phyloP scores from a whole-genome alignment of 352 stramenopile species.

The Phytophthora capsici region DNA sequence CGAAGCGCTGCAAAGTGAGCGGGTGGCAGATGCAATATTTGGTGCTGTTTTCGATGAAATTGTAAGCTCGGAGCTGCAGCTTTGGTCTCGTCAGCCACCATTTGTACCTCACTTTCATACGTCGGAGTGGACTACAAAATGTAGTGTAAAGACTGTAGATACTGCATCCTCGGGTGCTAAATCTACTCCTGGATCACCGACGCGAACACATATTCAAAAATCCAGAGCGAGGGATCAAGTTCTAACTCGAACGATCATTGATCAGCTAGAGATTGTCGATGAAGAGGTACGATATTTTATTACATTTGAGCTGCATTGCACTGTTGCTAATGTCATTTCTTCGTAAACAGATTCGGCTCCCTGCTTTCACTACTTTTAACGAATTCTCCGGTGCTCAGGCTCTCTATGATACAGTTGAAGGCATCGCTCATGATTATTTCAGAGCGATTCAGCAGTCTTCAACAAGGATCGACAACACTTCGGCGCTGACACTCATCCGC shows the following conservation, averaged over 20 bases:
- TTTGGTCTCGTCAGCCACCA: slow-evolving; percentile 15
- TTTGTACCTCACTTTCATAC: background rate
- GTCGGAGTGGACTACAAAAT: background rate
- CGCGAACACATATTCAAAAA: background rate
- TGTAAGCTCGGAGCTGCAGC: slow-evolving; percentile 21
- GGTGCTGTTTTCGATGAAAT: slow-evolving; percentile 15
- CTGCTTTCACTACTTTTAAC: slow-evolving; percentile 3
- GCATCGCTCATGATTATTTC: slow-evolving; percentile 23
- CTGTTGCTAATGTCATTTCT: background rate
- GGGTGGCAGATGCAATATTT: slow-evolving; percentile 25
- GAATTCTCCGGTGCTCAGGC: slow-evolving; percentile 3
- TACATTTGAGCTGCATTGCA: background rate
- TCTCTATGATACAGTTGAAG: slow-evolving; percentile 34
- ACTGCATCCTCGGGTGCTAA: background rate
- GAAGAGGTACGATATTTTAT: slow-evolving; percentile 13
- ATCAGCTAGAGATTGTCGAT: slow-evolving; percentile 26
- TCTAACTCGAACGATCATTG: slow-evolving; percentile 4
- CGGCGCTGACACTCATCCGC: slow-evolving; percentile 17
- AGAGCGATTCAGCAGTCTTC: slow-evolving; percentile 18
- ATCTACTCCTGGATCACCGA: background rate
- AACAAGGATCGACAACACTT: background rate
- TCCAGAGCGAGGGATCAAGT: slow-evolving; percentile 4
- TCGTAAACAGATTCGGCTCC: slow-evolving; percentile 29
- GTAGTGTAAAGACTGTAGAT: background rate
- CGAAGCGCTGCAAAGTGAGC: slow-evolving; percentile 8